phyloP scores from a whole-genome alignment of 2,329 filamentous ascomycete genomes.

The Thermochaetoides dissita region DNA sequence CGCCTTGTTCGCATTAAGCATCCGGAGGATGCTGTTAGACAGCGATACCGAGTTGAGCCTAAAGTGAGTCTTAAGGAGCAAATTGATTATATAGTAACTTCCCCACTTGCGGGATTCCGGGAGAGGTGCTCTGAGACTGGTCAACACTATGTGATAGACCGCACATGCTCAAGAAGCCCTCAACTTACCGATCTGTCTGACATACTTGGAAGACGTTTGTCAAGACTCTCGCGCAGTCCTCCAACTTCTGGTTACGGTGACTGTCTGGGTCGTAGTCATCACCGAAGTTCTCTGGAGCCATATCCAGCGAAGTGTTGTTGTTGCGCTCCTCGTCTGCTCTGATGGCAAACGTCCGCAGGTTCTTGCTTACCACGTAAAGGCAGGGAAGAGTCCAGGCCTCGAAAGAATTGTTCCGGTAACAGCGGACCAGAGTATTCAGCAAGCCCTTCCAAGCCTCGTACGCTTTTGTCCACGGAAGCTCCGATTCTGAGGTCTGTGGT shows the following conservation, averaged over 20 bases:
- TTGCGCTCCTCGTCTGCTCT: slow-evolving; percentile 64
- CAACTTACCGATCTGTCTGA: slow-evolving; percentile 65
- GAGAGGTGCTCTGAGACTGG: slow-evolving; percentile 50
- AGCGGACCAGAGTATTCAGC: slow-evolving; percentile 60
- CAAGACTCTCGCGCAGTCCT: slow-evolving; percentile 79
- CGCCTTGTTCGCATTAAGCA: slow-evolving; percentile 58
- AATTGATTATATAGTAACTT: slow-evolving; percentile 85
- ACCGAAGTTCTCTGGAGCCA: slow-evolving; percentile 39
- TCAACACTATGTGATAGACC: slow-evolving; percentile 11
- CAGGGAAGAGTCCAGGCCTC: slow-evolving; percentile 87
- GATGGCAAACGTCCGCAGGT: slow-evolving; percentile 77
- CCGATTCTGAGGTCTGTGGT: background rate
- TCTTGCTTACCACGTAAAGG: slow-evolving; percentile 75
- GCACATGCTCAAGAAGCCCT: background rate
- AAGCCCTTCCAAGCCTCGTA: slow-evolving; percentile 86
- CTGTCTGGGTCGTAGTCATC: slow-evolving; percentile 70
- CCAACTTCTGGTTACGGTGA: slow-evolving; percentile 70
- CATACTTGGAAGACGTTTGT: slow-evolving; percentile 89
- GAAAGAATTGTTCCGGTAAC: slow-evolving; percentile 63
- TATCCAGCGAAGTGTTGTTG: slow-evolving; percentile 21
- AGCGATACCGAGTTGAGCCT: slow-evolving; percentile 82
- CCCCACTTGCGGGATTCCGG: slow-evolving; percentile 95
- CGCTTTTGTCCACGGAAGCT: slow-evolving; percentile 61
- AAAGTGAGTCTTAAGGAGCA: slow-evolving; percentile 98
- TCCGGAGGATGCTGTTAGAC: slow-evolving; percentile 78